Evolutionary conservation across 345 rosid species (phyloP), one percentile per base, ranked within the genome.

Genomic region (Anacardium occidentale): DNA sequence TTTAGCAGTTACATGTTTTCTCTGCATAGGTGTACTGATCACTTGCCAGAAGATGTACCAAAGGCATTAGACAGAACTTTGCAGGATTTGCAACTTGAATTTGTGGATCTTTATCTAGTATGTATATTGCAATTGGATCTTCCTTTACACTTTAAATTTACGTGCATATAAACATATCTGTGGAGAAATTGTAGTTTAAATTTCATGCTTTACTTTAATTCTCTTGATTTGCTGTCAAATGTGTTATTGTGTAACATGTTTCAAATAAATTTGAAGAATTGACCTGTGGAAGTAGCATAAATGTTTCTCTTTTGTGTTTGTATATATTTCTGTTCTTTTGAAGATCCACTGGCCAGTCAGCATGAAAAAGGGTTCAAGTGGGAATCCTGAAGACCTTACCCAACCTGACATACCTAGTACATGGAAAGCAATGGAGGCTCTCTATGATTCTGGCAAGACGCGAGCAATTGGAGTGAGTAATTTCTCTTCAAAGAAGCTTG

Each of bases 401-500:
- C 72, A 25, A 26, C 84, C 86, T 9, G 85, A 88, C 68, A 75
- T 88, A 44, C 89, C 88, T 7, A 72, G 59, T 65, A 86, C 90
- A 34, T 90, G 92, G 89, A 78, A 26, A 67, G 87, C 87, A 62
- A 77, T 83, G 85, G 87, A 83, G 74, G 80, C 75, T 21, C 71
- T 83, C n/a, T 78, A 76, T 50, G 84, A 83, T 66, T 81, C 80
- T 17, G 83, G 87, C 52, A 83, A 76, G 81, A 85, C 83, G 73
- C 73, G 78, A 21, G 86, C 89, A 12, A 85, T 85, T 69, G 89
- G 85, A 45, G 86, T 85, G 52, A 75, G 85, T 52, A 79, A 86
- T 52, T 83, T 81, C 75, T 73, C 85, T 12, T 18, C 74, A 4
- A 81, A 81, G 74, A 83, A 85, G 64, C 83, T 83, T 0, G 67